Percentiles rank a stretch among this genome's conserved stretches.
Conservation (phyloP, 495 filamentous ascomycete genomes). For the Parathielavia hyrcaniae region DNA sequence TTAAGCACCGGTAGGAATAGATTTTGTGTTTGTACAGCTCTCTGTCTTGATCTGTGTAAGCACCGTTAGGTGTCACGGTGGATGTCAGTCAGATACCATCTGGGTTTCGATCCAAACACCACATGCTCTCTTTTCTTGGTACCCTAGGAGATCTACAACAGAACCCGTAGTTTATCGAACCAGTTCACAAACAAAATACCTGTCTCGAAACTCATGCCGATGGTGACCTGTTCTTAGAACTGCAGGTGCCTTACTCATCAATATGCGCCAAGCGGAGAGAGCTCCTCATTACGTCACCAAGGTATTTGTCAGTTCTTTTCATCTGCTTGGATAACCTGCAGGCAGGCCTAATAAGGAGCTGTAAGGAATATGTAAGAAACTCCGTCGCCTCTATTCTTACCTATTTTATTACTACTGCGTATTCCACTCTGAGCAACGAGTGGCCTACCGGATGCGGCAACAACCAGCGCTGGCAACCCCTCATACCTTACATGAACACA, state of each 20-base stretch:
- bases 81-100: no score
- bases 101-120: no score
- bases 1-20: conserved; percentile 3
- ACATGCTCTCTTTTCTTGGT: neutral
- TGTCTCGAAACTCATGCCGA: no score
- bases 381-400: neutral
- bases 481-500: neutral
- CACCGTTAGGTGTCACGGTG: no score
- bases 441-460: neutral
- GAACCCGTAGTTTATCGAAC: no score
- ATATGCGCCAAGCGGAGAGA: neutral
- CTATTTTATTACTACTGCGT: neutral
- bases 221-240: no score
- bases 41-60: neutral
- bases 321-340: neutral
- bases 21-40: neutral
- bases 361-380: no score
- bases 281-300: conserved; percentile 17
- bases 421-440: neutral
- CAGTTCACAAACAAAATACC: neutral
- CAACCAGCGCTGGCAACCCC: neutral
- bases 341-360: no score
- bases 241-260: conserved; percentile 8
- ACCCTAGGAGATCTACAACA: no score
- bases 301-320: conserved; percentile 14